Evolutionary conservation across 225 moss, liverwort and hornwort genomes (phyloP).

Genomic region (Pseudisothecium myosuroides): DNA sequence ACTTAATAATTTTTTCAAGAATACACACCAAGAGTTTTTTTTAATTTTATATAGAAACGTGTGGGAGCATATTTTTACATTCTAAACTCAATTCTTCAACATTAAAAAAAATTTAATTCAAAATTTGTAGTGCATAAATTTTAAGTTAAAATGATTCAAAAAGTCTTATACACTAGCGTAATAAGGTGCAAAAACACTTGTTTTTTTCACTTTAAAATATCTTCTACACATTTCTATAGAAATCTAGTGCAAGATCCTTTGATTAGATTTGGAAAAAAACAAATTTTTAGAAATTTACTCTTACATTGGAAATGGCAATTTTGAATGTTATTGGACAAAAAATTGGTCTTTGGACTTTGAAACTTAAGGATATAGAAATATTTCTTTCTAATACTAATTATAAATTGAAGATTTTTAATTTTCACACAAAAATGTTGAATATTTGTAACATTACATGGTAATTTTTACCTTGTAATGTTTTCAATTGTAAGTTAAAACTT

Average conservation of each 20-base stretch:
- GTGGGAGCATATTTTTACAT: no score
- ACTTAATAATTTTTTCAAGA: not conserved
- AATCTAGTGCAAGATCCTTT: not conserved
- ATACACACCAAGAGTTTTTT: not conserved
- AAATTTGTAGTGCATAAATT: not conserved
- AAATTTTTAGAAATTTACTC: not conserved
- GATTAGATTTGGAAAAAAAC: not conserved
- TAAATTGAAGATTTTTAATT: no score
- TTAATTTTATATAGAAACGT: no score
- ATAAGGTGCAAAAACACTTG: rapidly evolving
- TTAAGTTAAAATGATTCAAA: not conserved
- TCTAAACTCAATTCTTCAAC: no score
- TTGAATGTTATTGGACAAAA: not conserved
- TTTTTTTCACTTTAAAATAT: not conserved
- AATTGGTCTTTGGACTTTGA: not conserved
- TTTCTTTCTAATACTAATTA: not conserved
- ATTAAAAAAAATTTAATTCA: not conserved
- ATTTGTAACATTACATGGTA: not conserved
- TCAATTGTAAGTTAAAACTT: not conserved
- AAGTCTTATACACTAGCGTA: not conserved
- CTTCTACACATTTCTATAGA: not conserved
- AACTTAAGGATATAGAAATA: rapidly evolving
- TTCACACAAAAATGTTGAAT: not conserved
- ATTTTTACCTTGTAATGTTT: rapidly evolving
- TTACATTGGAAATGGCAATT: not conserved